Base-by-base conservation (phyloP, 495 filamentous ascomycete species). In the Penicillium cataractarum region DNA sequence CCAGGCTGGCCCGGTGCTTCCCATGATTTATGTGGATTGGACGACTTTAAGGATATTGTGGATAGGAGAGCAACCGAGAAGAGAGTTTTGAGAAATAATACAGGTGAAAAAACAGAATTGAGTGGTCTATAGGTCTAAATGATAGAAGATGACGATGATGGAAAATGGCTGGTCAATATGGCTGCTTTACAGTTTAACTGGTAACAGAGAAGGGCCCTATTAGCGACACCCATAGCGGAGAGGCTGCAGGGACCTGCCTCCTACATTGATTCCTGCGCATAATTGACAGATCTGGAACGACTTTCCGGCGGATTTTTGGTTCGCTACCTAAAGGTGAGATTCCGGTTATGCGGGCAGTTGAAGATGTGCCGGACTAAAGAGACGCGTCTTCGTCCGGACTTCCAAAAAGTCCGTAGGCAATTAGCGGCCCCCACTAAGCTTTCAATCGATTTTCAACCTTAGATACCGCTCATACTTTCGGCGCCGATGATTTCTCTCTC, bases 151-250 rank as follows among this genome's bases (percentile, higher is more conserved):
- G 48, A 29, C 10, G 7, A n/a, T 51, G 48, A n/a, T 31, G 13
- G 48, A 31, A 51, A 51, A 29, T 51, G 24, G 48, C 22, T 26
- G 48, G 24, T 51, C 6, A 51, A 51, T 24, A n/a, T 24, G 48
- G 48, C 48, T 51, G 15, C 48, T 51, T 31, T 13, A 17, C 24
- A 12, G 48, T 51, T 51, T 51, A 51, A 51, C 29, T 51, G 48
- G 24, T 29, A 2, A 51, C 12, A 29, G 10, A 51, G 6, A 51
- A 15, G 29, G 48, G 31, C 31, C 31, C 1, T 7, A 7, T 33
- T 33, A 6, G 7, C 31, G 31, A 33, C 31, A n/a, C n/a, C n/a
- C 31, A 33, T 33, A 1, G 31, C 10, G 31, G 6, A 33, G 7
- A 33, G 2, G 31, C 31, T 33, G 31, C 48, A 15, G 13, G 29